Percentiles rank a stretch among this genome's conserved stretches.
phyloP scores from a whole-genome alignment of 148 eudicot species.

The Nepenthes mirabilis region DNA sequence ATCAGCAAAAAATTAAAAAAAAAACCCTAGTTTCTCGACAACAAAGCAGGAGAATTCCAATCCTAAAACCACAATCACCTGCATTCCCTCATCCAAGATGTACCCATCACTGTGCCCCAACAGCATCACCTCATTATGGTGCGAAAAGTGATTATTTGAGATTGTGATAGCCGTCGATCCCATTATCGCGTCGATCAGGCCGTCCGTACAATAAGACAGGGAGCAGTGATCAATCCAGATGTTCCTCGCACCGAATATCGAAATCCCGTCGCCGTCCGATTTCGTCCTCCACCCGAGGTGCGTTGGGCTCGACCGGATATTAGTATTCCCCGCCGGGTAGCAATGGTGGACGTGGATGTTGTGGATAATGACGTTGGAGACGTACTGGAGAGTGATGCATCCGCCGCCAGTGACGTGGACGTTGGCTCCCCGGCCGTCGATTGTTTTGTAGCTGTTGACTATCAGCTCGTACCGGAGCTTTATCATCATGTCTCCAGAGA shows the following conservation, averaged over 20 bases:
- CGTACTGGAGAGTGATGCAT: constrained; percentile 47
- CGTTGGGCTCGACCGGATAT: constrained; percentile 33
- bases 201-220: constrained; percentile 31
- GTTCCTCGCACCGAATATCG: constrained; percentile 22
- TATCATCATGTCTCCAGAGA: constrained; percentile 37
- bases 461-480: constrained; percentile 46
- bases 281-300: constrained; percentile 23
- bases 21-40: neutral
- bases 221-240: constrained; percentile 49
- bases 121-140: constrained; percentile 47
- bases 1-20: neutral
- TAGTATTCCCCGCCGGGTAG: constrained; percentile 28
- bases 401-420: constrained; percentile 56
- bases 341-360: constrained; percentile 44
- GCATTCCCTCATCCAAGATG: constrained; percentile 41
- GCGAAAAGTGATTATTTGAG: constrained; percentile 33
- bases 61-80: constrained; percentile 1
- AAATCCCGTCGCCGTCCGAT: constrained; percentile 51
- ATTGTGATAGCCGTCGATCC: constrained; percentile 44
- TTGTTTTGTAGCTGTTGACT: constrained; percentile 32
- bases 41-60: too few relatives aligned
- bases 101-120: constrained; percentile 34
- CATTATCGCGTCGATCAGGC: constrained; percentile 35
- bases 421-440: constrained; percentile 49
- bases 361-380: constrained; percentile 43